These are phyloP conservation scores for Punica granatum DNA, from an alignment of 345 rosid species.

Conservation along the genomic window DNA sequence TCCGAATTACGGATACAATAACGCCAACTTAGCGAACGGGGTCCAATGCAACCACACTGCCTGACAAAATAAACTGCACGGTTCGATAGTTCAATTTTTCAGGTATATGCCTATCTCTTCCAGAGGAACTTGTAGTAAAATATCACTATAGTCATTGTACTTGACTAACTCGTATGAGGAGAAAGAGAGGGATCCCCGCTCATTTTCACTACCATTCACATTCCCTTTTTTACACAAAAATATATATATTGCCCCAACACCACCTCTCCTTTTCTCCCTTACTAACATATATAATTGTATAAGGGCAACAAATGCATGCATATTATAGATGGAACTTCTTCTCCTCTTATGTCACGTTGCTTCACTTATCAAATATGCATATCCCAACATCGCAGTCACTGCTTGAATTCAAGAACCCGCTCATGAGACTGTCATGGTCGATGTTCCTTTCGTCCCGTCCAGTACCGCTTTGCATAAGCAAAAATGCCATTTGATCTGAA, in stretches of 20 bases:
- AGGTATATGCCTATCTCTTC: background rate
- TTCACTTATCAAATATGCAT: slow-evolving; percentile 48
- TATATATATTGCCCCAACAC: background rate
- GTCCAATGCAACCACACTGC: background rate
- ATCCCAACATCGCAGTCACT: slow-evolving; percentile 46
- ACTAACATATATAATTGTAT: background rate
- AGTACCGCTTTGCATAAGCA: slow-evolving; percentile 34
- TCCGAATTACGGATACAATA: background rate
- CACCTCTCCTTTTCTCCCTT: background rate
- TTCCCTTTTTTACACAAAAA: background rate
- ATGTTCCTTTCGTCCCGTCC: slow-evolving; percentile 24
- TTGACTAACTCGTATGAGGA: background rate
- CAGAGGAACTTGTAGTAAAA: background rate
- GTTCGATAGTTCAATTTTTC: background rate
- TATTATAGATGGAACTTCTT: slow-evolving; percentile 2
- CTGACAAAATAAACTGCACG: background rate
- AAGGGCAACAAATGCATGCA: background rate
- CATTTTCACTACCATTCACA: background rate
- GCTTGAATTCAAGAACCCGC: slow-evolving; percentile 36
- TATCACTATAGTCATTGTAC: background rate
- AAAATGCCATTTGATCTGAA: slow-evolving; percentile 25
- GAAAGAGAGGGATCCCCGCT: background rate
- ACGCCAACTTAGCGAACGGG: background rate
- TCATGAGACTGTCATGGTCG: slow-evolving; percentile 26
- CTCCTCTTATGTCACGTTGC: background rate